Conservation (phyloP, 768 basidiomycete species). For the Suillus americanus region DNA sequence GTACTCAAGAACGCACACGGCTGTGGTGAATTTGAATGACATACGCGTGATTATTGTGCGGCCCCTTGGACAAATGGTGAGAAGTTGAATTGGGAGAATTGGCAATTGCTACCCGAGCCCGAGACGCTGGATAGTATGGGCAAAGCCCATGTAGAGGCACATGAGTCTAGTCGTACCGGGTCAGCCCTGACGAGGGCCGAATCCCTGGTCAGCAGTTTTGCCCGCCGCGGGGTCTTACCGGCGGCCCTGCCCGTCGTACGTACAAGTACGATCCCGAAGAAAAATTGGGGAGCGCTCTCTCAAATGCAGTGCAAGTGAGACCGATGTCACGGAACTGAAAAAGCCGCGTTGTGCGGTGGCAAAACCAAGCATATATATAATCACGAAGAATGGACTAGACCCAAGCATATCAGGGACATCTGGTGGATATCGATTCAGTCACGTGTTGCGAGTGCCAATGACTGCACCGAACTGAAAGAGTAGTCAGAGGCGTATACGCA, state of each 20-base stretch:
- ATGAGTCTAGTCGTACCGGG: not conserved
- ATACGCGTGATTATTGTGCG: not conserved
- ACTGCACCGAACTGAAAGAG: not conserved
- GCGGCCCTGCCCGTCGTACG: not conserved
- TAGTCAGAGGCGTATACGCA: not conserved
- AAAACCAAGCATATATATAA: too few relatives aligned
- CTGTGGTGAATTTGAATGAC: not conserved
- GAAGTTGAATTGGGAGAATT: not conserved
- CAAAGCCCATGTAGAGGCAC: not conserved
- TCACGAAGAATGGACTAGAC: not conserved
- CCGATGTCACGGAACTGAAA: not conserved
- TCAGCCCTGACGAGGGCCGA: not conserved
- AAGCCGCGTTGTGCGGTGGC: too few relatives aligned
- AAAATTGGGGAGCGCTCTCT: not conserved
- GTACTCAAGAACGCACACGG: not conserved
- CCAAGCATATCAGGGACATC: not conserved
- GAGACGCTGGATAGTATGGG: not conserved
- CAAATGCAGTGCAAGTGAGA: not conserved
- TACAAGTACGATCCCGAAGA: not conserved
- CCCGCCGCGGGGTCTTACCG: not conserved
- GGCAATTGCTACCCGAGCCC: not conserved
- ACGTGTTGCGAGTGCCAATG: not conserved
- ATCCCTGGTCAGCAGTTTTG: not conserved
- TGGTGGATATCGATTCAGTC: not conserved
- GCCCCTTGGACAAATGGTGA: not conserved